Conservation (phyloP, 2,329 filamentous ascomycete species). For the Aureobasidium sp. region DNA sequence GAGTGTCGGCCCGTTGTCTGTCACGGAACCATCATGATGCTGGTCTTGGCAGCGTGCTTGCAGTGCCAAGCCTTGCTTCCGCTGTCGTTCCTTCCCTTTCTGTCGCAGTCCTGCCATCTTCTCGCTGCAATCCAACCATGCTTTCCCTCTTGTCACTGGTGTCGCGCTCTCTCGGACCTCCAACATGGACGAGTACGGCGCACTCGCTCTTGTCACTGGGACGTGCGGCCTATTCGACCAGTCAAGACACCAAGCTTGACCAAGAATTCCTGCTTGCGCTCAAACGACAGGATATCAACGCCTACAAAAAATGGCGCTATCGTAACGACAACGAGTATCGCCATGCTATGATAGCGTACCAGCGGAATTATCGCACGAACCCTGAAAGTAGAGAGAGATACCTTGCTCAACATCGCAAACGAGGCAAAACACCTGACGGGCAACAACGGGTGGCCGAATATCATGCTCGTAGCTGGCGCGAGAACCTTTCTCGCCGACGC, state of each 20-base stretch:
- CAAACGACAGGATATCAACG: background rate
- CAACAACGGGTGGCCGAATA: background rate
- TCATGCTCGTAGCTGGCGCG: background rate
- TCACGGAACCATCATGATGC: background rate
- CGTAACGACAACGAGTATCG: background rate
- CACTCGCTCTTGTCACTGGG: background rate
- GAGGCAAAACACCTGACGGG: no score
- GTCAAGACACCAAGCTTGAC: background rate
- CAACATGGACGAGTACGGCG: background rate
- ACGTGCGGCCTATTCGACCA: background rate
- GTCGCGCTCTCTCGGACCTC: background rate
- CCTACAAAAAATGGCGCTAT: background rate
- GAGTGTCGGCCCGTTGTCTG: slow-evolving; percentile 1
- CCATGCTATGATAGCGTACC: no score
- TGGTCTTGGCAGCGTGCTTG: background rate
- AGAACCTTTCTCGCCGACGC: background rate
- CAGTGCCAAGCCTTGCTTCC: background rate
- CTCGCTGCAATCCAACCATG: background rate
- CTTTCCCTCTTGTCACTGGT: background rate
- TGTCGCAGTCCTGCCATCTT: background rate
- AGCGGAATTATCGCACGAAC: background rate
- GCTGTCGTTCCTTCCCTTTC: background rate
- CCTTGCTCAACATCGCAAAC: background rate
- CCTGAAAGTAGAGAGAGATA: background rate
- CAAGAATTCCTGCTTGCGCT: background rate